phyloP scores from a whole-genome alignment of 2,329 filamentous ascomycete genomes.

The Sporothrix dimorphospora region DNA sequence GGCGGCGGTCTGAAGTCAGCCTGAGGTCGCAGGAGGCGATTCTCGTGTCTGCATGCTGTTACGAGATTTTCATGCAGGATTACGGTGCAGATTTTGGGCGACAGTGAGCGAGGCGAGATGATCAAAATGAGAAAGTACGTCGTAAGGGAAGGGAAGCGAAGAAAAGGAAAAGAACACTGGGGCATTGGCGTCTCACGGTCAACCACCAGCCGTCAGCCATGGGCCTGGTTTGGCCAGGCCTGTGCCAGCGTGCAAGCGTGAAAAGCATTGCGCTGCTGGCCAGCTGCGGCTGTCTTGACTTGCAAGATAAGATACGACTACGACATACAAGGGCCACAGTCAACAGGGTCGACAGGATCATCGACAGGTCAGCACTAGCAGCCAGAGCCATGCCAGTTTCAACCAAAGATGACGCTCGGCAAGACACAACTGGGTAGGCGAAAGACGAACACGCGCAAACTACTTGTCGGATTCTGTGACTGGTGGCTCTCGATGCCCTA shows the following conservation, averaged over 20 bases:
- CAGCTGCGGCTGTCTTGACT: neutral
- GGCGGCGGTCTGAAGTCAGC: neutral
- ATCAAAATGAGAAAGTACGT: neutral
- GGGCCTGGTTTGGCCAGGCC: neutral
- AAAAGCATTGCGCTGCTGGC: neutral
- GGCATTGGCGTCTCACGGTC: slow-evolving; percentile 13
- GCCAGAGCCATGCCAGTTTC: slow-evolving; percentile 6
- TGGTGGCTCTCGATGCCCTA: neutral
- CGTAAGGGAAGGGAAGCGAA: neutral
- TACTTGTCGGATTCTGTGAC: neutral
- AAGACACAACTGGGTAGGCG: neutral
- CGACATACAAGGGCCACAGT: neutral
- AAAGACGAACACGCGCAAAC: neutral
- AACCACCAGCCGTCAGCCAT: slow-evolving; percentile 1
- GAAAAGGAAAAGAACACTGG: neutral
- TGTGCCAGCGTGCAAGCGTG: neutral
- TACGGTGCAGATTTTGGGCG: neutral
- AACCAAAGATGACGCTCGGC: neutral
- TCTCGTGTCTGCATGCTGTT: slow-evolving; percentile 1
- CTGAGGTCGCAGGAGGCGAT: slow-evolving; percentile 8
- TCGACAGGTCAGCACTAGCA: neutral
- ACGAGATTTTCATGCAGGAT: slow-evolving; percentile 9
- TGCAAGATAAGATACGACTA: no score
- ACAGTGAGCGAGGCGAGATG: neutral
- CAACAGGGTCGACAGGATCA: neutral